phyloP scores from a whole-genome alignment of 192 early-diverging fungal genomes.

The Chytriomyces sp. region DNA sequence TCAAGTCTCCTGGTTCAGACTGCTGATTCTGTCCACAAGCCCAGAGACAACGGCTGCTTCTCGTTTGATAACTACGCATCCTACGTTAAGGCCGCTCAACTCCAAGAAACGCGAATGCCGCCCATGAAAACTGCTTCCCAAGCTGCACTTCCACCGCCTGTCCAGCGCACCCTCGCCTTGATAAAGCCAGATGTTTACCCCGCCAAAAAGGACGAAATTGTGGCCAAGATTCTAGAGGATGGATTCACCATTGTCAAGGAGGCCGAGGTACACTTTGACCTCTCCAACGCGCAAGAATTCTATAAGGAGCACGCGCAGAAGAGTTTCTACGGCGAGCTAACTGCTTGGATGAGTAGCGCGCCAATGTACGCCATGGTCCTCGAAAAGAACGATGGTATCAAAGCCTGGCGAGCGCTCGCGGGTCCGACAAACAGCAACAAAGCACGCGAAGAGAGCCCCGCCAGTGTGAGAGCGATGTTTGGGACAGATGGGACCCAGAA shows the following conservation, averaged over 20 bases:
- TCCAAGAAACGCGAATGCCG: too few species aligned
- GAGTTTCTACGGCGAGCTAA: slow-evolving; percentile 41
- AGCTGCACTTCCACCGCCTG: not conserved
- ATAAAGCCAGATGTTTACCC: slow-evolving; percentile 61
- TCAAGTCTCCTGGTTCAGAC: too few species aligned
- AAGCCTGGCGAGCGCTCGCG: slow-evolving; percentile 56
- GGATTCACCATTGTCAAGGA: slow-evolving; percentile 37
- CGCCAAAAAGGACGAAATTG: slow-evolving; percentile 48
- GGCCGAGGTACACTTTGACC: slow-evolving; percentile 33
- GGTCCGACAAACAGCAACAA: slow-evolving; percentile 64
- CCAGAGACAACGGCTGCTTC: too few species aligned
- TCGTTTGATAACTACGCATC: too few species aligned
- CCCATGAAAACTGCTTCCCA: not conserved
- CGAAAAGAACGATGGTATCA: slow-evolving; percentile 55
- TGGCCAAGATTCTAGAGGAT: slow-evolving; percentile 29
- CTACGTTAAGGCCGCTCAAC: too few species aligned
- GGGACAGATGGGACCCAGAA: slow-evolving; percentile 57
- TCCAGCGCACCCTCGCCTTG: slow-evolving; percentile 49
- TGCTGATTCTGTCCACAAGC: too few species aligned
- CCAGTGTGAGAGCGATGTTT: slow-evolving; percentile 57
- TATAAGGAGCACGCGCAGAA: slow-evolving; percentile 52
- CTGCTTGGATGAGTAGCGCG: slow-evolving; percentile 47
- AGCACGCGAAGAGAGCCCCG: slow-evolving; percentile 54
- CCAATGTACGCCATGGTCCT: slow-evolving; percentile 62
- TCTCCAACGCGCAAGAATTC: slow-evolving; percentile 45